phyloP scores from a whole-genome alignment of 306 rosid species.

The Ziziphus jujuba region DNA sequence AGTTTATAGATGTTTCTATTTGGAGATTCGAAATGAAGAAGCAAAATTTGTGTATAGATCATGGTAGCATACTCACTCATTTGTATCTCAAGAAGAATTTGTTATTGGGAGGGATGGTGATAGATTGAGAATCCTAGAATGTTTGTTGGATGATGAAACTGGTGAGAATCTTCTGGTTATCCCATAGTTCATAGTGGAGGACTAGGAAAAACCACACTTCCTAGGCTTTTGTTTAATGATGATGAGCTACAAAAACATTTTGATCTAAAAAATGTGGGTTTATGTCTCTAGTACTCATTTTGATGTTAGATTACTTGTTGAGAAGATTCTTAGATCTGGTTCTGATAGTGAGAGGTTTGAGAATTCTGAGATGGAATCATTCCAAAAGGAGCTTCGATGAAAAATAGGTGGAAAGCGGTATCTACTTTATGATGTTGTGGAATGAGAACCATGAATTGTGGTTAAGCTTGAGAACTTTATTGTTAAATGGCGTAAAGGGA shows the following conservation, averaged over 20 bases:
- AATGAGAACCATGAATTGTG: no score
- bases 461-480: no score
- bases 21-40: background rate
- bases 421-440: no score
- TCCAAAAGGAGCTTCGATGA: background rate
- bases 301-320: background rate
- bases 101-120: conserved; percentile 15
- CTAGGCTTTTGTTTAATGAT: background rate
- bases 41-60: background rate
- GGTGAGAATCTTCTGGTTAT: conserved; percentile 1
- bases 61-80: conserved; percentile 14
- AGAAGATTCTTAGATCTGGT: background rate
- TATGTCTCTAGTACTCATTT: background rate
- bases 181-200: conserved; percentile 13
- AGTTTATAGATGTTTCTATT: background rate
- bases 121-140: background rate
- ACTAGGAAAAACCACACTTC: conserved; percentile 15
- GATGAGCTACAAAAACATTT: background rate
- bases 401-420: no score
- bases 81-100: conserved; percentile 8
- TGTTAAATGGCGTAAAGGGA: no score
- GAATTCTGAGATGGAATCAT: background rate
- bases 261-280: background rate
- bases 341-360: background rate
- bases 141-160: background rate